Percentiles rank a stretch among this genome's conserved stretches.
phyloP scores from a whole-genome alignment of 257 asterid genomes.

The Ballota nigra region DNA sequence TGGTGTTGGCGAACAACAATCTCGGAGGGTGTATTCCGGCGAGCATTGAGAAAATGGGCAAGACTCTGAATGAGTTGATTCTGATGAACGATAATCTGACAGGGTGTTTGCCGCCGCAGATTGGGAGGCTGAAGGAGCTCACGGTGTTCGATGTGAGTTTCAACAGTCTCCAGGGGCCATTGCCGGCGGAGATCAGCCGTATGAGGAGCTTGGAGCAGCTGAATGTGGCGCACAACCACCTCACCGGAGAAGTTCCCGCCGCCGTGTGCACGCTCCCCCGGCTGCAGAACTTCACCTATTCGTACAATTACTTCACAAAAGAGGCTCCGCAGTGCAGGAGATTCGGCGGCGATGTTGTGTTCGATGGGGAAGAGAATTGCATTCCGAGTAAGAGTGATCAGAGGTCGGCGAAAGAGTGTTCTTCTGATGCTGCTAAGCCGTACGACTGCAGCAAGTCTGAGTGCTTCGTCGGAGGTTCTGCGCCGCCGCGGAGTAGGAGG shows the following conservation, averaged over 20 bases:
- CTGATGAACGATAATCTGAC: slow-evolving; percentile 46
- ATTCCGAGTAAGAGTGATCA: slow-evolving; percentile 60
- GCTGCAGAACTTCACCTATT: slow-evolving; percentile 45
- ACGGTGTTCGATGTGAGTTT: slow-evolving; percentile 58
- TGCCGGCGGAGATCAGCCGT: slow-evolving; percentile 40
- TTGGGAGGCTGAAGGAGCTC: slow-evolving; percentile 41
- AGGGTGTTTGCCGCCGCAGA: slow-evolving; percentile 55
- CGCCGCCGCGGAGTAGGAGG: background rate
- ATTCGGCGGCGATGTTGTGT: slow-evolving; percentile 29
- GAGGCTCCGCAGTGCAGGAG: slow-evolving; percentile 48
- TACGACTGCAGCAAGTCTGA: slow-evolving; percentile 66
- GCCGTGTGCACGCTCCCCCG: slow-evolving; percentile 50
- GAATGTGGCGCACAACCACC: slow-evolving; percentile 46
- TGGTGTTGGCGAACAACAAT: slow-evolving; percentile 53
- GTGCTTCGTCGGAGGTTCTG: slow-evolving; percentile 33
- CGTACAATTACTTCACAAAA: slow-evolving; percentile 44
- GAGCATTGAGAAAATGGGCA: slow-evolving; percentile 53
- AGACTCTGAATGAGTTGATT: slow-evolving; percentile 48
- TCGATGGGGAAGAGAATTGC: slow-evolving; percentile 66
- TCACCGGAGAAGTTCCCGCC: slow-evolving; percentile 45
- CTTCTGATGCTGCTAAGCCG: slow-evolving; percentile 68
- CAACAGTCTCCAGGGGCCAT: slow-evolving; percentile 41
- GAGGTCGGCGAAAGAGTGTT: slow-evolving; percentile 63
- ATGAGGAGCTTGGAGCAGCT: slow-evolving; percentile 50
- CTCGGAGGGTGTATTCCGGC: slow-evolving; percentile 56